These are phyloP conservation scores for Pseudotulostoma volvatum DNA, from an alignment of 495 filamentous ascomycete species.

Conservation along the genomic window DNA sequence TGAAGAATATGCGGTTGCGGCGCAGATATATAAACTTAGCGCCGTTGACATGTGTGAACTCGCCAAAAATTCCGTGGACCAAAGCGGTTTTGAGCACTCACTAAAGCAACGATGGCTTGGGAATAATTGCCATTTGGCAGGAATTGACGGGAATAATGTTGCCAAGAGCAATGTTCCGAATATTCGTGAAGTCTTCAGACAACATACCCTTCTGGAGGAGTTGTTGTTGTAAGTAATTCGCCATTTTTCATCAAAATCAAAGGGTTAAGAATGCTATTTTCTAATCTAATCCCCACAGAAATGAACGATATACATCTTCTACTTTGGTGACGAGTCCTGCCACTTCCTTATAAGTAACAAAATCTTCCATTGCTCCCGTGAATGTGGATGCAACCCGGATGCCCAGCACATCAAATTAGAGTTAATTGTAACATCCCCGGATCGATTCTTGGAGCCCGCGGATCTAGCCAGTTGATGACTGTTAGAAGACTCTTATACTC, in stretches of 20 bases:
- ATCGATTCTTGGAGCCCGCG: too few relatives aligned
- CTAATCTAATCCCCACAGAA: constrained; percentile 10
- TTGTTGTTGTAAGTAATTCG: constrained; percentile 49
- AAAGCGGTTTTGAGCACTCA: constrained; percentile 81
- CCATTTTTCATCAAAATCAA: constrained; percentile 1
- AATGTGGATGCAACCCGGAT: background rate
- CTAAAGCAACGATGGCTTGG: constrained; percentile 89
- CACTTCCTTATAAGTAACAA: background rate
- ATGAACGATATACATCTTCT: constrained; percentile 14
- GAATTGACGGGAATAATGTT: constrained; percentile 70
- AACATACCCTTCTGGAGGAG: constrained; percentile 71
- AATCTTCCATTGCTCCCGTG: background rate
- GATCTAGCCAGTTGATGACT: too few relatives aligned
- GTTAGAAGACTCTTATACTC: too few relatives aligned
- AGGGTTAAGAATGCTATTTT: constrained; percentile 1
- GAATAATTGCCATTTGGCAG: constrained; percentile 50
- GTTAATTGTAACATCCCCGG: too few relatives aligned
- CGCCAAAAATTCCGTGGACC: constrained; percentile 84
- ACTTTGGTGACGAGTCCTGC: background rate
- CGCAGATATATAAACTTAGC: constrained; percentile 95
- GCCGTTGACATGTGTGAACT: constrained; percentile 98
- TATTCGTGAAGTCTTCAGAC: constrained; percentile 71
- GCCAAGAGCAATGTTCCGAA: constrained; percentile 93
- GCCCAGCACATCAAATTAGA: background rate
- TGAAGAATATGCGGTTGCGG: constrained; percentile 93